A percentile compares a stretch with the other conserved stretches of the same genome.
These are phyloP conservation scores for Hibiscus trionum DNA, from an alignment of 345 rosid genomes.

Conservation along the genomic window DNA sequence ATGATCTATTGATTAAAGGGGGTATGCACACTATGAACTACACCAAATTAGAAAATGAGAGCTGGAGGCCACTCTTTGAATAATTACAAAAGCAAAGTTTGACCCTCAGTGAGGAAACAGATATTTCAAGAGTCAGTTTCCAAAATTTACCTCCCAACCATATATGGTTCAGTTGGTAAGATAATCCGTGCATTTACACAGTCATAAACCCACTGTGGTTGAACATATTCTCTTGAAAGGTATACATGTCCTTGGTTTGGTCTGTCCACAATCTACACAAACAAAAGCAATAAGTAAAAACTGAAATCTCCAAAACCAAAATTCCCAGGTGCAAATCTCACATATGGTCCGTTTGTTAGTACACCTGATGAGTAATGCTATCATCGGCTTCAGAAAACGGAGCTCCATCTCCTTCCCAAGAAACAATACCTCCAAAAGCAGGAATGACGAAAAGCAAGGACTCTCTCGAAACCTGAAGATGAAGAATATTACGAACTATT, in stretches of 20 bases:
- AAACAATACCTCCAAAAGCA: slow-evolving; percentile 87
- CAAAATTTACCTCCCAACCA: slow-evolving; percentile 63
- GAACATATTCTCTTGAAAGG: slow-evolving; percentile 79
- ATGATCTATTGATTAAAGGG: background rate
- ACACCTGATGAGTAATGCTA: slow-evolving; percentile 87
- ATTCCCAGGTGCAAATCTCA: background rate
- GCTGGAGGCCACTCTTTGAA: too few relatives aligned
- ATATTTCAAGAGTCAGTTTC: background rate
- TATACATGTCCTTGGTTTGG: slow-evolving; percentile 75
- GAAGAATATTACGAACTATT: background rate
- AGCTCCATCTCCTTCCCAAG: slow-evolving; percentile 96
- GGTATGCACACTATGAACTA: background rate
- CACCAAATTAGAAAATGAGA: background rate
- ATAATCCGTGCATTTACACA: slow-evolving; percentile 68
- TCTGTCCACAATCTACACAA: slow-evolving; percentile 76
- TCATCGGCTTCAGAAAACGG: slow-evolving; percentile 71
- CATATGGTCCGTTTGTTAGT: slow-evolving; percentile 1
- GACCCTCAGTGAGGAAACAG: background rate
- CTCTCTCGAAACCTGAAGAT: slow-evolving; percentile 79
- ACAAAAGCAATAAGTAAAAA: background rate
- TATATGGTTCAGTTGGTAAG: slow-evolving; percentile 61
- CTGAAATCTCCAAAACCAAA: background rate
- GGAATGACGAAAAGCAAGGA: slow-evolving; percentile 79
- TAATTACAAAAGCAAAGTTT: background rate
- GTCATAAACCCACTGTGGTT: slow-evolving; percentile 93